Conservation (phyloP, 2,329 filamentous ascomycete genomes). For the Nemania bipapillata region DNA sequence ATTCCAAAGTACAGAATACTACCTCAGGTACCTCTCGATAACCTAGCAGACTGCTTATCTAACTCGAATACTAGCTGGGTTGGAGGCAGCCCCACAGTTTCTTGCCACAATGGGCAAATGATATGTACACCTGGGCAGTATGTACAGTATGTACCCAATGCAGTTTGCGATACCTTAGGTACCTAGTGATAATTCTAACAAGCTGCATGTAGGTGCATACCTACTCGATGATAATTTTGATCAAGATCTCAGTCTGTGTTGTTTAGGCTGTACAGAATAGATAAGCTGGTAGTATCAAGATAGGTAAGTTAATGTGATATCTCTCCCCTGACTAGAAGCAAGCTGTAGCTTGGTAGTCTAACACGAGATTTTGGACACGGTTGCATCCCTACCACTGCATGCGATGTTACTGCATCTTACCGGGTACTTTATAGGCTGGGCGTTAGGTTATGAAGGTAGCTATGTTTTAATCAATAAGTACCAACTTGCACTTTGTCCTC, state of each 20-base stretch:
- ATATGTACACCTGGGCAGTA: not conserved
- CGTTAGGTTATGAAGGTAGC: not conserved
- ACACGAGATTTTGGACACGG: constrained; percentile 33
- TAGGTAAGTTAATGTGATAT: not conserved
- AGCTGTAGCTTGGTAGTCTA: constrained; percentile 23
- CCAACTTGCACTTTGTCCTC: too few relatives aligned
- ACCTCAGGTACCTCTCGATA: too few relatives aligned
- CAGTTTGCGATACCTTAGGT: too few relatives aligned
- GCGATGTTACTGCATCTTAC: constrained; percentile 26
- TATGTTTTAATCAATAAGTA: not conserved
- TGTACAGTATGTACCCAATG: too few relatives aligned
- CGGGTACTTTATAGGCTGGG: constrained; percentile 9
- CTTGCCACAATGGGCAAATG: not conserved
- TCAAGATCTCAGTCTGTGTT: not conserved
- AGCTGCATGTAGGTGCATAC: too few relatives aligned
- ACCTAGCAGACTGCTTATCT: not conserved
- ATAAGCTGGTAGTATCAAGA: not conserved
- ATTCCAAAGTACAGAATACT: too few relatives aligned
- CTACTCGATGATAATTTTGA: too few relatives aligned
- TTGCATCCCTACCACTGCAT: constrained; percentile 22
- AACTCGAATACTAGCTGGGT: not conserved
- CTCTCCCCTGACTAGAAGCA: constrained; percentile 9
- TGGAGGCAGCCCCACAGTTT: not conserved
- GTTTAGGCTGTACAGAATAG: constrained; percentile 15
- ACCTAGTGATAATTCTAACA: too few relatives aligned